These are phyloP conservation scores for Penicillium brasilianum DNA, from an alignment of 2,329 filamentous ascomycete species.

Conservation along the genomic window DNA sequence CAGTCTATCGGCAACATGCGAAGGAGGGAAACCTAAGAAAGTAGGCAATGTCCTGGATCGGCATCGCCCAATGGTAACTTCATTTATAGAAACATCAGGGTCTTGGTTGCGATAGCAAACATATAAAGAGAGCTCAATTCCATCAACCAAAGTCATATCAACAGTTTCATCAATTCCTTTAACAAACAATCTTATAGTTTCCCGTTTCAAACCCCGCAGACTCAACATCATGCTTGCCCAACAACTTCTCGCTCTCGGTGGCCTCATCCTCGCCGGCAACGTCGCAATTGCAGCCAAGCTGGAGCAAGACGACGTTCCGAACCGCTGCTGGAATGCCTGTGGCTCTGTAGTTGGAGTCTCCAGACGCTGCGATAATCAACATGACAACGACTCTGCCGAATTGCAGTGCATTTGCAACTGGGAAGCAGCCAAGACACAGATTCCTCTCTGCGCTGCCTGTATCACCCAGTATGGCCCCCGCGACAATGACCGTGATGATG, in stretches of 20 bases:
- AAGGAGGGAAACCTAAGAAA: neutral
- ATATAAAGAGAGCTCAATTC: conserved; percentile 20
- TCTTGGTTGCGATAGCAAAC: neutral
- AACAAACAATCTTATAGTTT: neutral
- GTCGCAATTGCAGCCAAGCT: conserved; percentile 32
- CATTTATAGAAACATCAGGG: conserved; percentile 23
- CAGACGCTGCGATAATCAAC: conserved; percentile 30
- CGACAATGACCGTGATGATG: conserved; percentile 20
- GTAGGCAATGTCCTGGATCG: conserved; percentile 10
- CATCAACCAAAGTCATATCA: neutral
- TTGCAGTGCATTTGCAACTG: conserved; percentile 38
- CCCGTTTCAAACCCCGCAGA: neutral
- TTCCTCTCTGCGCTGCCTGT: conserved; percentile 41
- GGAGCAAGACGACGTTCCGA: conserved; percentile 37
- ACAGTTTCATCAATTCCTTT: conserved; percentile 1
- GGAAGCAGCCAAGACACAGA: conserved; percentile 31
- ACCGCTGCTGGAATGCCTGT: conserved; percentile 35
- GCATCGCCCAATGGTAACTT: conserved; percentile 6
- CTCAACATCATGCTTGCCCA: conserved; percentile 29
- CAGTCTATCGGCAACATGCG: neutral
- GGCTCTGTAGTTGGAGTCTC: conserved; percentile 31
- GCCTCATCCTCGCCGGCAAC: conserved; percentile 33
- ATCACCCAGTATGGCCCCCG: conserved; percentile 34
- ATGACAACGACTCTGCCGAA: conserved; percentile 34
- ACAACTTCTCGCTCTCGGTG: conserved; percentile 31